These are phyloP conservation scores for Plasmodium fragile DNA, from an alignment of 169 alveolate genomes.

Conservation along the genomic window DNA sequence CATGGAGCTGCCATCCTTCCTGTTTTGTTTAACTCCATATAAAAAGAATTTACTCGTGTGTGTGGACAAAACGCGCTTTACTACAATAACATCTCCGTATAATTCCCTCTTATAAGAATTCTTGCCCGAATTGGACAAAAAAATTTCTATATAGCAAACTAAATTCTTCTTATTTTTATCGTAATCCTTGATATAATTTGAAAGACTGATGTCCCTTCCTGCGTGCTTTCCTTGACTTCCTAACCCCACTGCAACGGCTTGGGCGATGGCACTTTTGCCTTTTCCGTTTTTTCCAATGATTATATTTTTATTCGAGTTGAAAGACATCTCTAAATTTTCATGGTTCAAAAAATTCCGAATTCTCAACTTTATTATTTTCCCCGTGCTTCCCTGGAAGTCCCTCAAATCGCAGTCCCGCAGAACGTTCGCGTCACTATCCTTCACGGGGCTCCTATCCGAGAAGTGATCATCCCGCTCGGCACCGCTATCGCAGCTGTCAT, in stretches of 20 bases:
- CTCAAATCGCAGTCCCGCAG: slow-evolving; percentile 23
- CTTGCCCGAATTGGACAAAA: slow-evolving; percentile 56
- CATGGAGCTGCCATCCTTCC: neutral
- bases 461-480: neutral
- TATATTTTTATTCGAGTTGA: slow-evolving; percentile 82
- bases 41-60: slow-evolving; percentile 51
- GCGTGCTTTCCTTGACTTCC: slow-evolving; percentile 86
- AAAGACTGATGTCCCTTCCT: slow-evolving; percentile 81
- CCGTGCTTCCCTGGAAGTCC: slow-evolving; percentile 80
- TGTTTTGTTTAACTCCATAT: slow-evolving; percentile 32
- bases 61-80: slow-evolving; percentile 39
- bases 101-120: slow-evolving; percentile 56
- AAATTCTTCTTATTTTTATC: slow-evolving; percentile 81
- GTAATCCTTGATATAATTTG: slow-evolving; percentile 85
- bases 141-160: slow-evolving; percentile 5
- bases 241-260: slow-evolving; percentile 86
- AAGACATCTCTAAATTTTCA: slow-evolving; percentile 81
- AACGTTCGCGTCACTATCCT: slow-evolving; percentile 24
- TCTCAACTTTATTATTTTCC: slow-evolving; percentile 81
- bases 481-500: neutral
- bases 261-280: slow-evolving; percentile 89
- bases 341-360: slow-evolving; percentile 85
- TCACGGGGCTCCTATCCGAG: neutral
- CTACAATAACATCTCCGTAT: slow-evolving; percentile 46
- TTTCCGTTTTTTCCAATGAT: slow-evolving; percentile 87